phyloP scores from a whole-genome alignment of 2,329 filamentous ascomycete species.

The Microsporum ferrugineum region DNA sequence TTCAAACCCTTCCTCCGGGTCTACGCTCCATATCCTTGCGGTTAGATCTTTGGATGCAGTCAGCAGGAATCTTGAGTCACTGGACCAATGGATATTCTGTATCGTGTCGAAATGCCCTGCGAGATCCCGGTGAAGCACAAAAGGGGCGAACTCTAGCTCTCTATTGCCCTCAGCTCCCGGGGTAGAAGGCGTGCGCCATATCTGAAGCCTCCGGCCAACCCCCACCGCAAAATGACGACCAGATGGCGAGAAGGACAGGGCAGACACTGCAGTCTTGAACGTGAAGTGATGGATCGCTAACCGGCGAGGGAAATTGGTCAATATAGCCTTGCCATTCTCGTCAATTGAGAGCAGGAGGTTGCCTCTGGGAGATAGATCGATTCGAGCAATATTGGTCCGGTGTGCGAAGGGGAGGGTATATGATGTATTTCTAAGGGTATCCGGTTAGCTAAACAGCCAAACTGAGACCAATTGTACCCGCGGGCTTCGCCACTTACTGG shows the following conservation, averaged over 20 bases:
- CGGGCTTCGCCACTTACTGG: conserved; percentile 51
- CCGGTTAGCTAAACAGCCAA: neutral
- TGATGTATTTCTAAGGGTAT: conserved; percentile 29
- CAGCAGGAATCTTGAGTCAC: conserved; percentile 89
- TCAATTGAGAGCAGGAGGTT: conserved; percentile 89
- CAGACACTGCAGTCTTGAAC: conserved; percentile 72
- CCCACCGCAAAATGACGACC: conserved; percentile 85
- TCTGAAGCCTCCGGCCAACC: conserved; percentile 75
- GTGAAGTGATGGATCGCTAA: conserved; percentile 90
- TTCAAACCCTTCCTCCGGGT: conserved; percentile 74
- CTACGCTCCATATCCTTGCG: conserved; percentile 85
- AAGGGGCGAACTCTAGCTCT: conserved; percentile 88
- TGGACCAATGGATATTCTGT: conserved; percentile 83
- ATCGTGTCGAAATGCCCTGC: conserved; percentile 82
- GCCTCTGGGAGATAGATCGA: conserved; percentile 79
- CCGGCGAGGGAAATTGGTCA: conserved; percentile 78
- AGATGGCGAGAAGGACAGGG: conserved; percentile 81
- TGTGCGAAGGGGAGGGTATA: conserved; percentile 62
- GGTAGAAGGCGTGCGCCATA: conserved; percentile 90
- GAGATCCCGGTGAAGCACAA: conserved; percentile 76
- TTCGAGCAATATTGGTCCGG: conserved; percentile 78
- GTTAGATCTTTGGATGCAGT: conserved; percentile 87
- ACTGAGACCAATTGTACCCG: neutral
- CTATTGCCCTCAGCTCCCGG: conserved; percentile 68
- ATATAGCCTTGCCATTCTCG: conserved; percentile 83